Percentiles rank a stretch among this genome's conserved stretches.
These are phyloP conservation scores for Ophiostoma sp. DNA, from an alignment of 2,329 filamentous ascomycete species.

Conservation along the genomic window DNA sequence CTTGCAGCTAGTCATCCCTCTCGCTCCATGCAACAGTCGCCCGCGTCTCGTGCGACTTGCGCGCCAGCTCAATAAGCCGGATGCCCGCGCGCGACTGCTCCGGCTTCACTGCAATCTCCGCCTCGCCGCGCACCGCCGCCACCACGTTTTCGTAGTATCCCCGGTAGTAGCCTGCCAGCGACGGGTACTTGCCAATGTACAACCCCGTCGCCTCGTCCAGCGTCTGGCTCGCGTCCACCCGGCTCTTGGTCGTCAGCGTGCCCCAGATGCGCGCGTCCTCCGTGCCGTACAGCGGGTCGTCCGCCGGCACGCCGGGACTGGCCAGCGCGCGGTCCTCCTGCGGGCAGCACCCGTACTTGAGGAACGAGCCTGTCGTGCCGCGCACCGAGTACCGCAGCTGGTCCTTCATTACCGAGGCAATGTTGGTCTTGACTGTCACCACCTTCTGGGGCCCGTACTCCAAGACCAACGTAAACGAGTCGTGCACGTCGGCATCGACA, in stretches of 20 bases:
- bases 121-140: slow-evolving; percentile 37
- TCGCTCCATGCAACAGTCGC: slow-evolving; percentile 24
- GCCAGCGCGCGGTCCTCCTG: slow-evolving; percentile 34
- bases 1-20: not conserved
- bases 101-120: slow-evolving; percentile 37
- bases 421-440: slow-evolving; percentile 54
- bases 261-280: slow-evolving; percentile 37
- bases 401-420: slow-evolving; percentile 53
- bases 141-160: slow-evolving; percentile 41
- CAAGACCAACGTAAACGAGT: slow-evolving; percentile 51
- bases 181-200: slow-evolving; percentile 38
- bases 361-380: slow-evolving; percentile 51
- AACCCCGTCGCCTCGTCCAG: slow-evolving; percentile 32
- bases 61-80: slow-evolving; percentile 39
- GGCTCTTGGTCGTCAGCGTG: slow-evolving; percentile 33
- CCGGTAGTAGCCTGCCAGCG: slow-evolving; percentile 37
- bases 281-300: slow-evolving; percentile 32
- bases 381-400: slow-evolving; percentile 58
- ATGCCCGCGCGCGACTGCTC: slow-evolving; percentile 38
- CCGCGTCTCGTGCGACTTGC: slow-evolving; percentile 31
- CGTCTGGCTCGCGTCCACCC: slow-evolving; percentile 31
- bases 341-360: slow-evolving; percentile 36
- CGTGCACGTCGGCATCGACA: slow-evolving; percentile 38
- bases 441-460: slow-evolving; percentile 48
- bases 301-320: slow-evolving; percentile 23